Percentiles rank a stretch among this genome's conserved stretches.
phyloP scores from a whole-genome alignment of 257 asterid species.

The Nicotiana benthamiana region DNA sequence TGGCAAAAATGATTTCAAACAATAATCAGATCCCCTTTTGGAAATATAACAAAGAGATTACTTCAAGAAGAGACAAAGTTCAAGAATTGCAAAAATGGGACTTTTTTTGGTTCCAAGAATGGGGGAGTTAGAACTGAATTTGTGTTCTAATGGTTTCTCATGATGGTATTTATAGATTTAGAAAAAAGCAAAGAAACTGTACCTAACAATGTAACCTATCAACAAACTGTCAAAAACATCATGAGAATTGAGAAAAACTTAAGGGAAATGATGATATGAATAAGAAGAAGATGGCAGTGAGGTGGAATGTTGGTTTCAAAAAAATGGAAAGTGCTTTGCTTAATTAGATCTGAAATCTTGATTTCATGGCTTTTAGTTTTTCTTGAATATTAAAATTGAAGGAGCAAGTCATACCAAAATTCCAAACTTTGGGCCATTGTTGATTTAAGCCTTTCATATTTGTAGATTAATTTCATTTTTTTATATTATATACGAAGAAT shows the following conservation, averaged over 20 bases:
- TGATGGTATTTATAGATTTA: background rate
- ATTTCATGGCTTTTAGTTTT: constrained; percentile 18
- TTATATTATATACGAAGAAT: background rate
- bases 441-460: constrained; percentile 22
- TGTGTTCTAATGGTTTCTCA: background rate
- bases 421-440: constrained; percentile 25
- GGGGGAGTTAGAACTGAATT: background rate
- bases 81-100: constrained; percentile 14
- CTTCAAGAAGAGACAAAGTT: constrained; percentile 29
- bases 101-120: no score
- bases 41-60: constrained; percentile 10
- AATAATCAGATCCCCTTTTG: constrained; percentile 45
- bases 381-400: background rate
- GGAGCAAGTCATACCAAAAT: constrained; percentile 13
- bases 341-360: constrained; percentile 34
- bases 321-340: background rate
- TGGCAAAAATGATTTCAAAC: constrained; percentile 28
- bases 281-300: constrained; percentile 15
- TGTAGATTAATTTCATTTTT: background rate
- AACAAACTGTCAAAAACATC: constrained; percentile 4
- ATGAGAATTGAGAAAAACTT: background rate
- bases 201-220: constrained; percentile 18
- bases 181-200: background rate
- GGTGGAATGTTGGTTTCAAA: constrained; percentile 57
- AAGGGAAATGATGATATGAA: background rate